Evolutionary conservation across 495 filamentous ascomycete species (phyloP).

Genomic region (Neurospora tetrasperma): DNA sequence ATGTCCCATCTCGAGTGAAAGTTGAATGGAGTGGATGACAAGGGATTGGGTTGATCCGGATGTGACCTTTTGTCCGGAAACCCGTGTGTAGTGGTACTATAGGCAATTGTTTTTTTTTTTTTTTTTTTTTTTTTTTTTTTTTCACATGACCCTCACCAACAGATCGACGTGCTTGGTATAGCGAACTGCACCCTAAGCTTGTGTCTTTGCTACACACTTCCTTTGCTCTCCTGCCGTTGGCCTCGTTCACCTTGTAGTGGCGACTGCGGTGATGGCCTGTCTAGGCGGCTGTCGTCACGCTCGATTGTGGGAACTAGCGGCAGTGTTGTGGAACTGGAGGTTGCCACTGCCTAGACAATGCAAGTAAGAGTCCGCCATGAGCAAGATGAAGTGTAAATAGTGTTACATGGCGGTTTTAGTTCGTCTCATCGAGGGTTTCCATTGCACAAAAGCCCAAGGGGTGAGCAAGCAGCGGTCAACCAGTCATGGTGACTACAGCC

Average conservation of each 20-base stretch:
- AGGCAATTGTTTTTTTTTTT: not conserved
- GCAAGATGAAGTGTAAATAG: not conserved
- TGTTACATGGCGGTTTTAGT: not conserved
- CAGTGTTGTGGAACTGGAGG: not conserved
- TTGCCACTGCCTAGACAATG: not conserved
- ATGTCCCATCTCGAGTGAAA: not conserved
- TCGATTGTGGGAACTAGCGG: not conserved
- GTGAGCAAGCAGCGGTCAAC: not conserved
- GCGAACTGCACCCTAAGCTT: not conserved
- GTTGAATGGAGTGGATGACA: not conserved
- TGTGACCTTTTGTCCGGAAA: not conserved
- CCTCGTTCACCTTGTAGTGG: not conserved
- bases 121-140: too few species aligned
- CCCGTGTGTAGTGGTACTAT: not conserved
- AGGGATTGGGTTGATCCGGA: not conserved
- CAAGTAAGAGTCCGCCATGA: not conserved
- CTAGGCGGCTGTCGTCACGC: not conserved
- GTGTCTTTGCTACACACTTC: not conserved
- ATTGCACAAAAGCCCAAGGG: not conserved
- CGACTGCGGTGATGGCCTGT: not conserved
- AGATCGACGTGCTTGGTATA: not conserved
- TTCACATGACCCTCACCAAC: not conserved
- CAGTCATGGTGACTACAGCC: not conserved
- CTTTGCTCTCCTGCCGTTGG: not conserved
- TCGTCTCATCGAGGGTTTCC: not conserved